phyloP scores from a whole-genome alignment of 805 yeast species.

The Blastobotrys muscicola region DNA sequence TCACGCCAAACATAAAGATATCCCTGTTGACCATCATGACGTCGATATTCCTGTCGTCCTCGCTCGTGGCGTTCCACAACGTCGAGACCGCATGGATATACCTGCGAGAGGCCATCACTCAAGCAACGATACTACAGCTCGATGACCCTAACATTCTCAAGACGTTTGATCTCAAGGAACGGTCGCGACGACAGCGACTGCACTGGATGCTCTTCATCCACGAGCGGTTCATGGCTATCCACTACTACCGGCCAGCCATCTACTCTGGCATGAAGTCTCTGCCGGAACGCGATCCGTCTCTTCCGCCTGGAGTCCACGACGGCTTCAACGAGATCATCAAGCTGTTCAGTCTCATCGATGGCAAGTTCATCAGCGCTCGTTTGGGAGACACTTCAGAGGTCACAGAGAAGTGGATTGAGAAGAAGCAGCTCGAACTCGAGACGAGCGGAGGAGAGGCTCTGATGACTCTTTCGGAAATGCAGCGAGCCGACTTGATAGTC shows the following conservation, averaged over 20 bases:
- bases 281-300: slow-evolving; percentile 7
- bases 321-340: slow-evolving; percentile 11
- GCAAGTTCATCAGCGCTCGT: slow-evolving; percentile 9
- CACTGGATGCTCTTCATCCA: slow-evolving; percentile 12
- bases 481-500: slow-evolving; percentile 10
- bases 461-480: slow-evolving; percentile 8
- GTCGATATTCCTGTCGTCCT: slow-evolving; percentile 5
- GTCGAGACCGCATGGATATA: slow-evolving; percentile 10
- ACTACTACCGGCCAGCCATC: slow-evolving; percentile 7
- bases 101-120: slow-evolving; percentile 12
- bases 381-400: slow-evolving; percentile 5
- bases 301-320: slow-evolving; percentile 5
- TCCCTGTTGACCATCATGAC: slow-evolving; percentile 6
- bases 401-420: slow-evolving; percentile 8
- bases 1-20: slow-evolving; percentile 1
- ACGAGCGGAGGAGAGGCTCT: slow-evolving; percentile 1
- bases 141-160: neutral
- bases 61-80: slow-evolving; percentile 5
- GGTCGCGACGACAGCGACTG: slow-evolving; percentile 7
- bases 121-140: slow-evolving; percentile 6
- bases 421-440: slow-evolving; percentile 6
- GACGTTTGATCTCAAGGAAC: slow-evolving; percentile 1
- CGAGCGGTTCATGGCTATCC: slow-evolving; percentile 13
- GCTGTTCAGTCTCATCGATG: slow-evolving; percentile 10
- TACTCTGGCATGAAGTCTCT: neutral